These are phyloP conservation scores for Penicillium sp. DNA, from an alignment of 2,329 filamentous ascomycete genomes.

Conservation along the genomic window DNA sequence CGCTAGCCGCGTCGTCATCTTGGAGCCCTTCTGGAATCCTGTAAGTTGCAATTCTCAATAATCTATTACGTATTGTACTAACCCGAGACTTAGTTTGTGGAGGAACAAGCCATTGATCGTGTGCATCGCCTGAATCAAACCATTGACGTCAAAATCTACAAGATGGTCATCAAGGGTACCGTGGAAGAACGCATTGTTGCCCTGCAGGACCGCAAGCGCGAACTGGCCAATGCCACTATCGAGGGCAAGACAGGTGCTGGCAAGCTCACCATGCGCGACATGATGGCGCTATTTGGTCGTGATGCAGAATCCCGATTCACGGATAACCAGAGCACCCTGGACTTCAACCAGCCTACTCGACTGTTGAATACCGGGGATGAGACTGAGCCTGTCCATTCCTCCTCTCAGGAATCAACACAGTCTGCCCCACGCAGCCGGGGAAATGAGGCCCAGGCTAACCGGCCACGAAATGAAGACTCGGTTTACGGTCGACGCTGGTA, in stretches of 20 bases:
- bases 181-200: conserved; percentile 95
- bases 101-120: conserved; percentile 97
- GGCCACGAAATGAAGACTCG: conserved; percentile 36
- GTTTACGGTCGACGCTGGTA: conserved; percentile 46
- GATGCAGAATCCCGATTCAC: conserved; percentile 55
- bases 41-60: conserved; percentile 47
- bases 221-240: conserved; percentile 86
- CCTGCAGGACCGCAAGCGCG: conserved; percentile 88
- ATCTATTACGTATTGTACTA: conserved; percentile 17
- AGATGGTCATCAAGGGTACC: conserved; percentile 78
- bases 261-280: conserved; percentile 90
- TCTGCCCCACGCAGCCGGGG: conserved; percentile 20
- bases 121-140: conserved; percentile 98
- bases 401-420: conserved; percentile 9
- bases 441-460: conserved; percentile 19
- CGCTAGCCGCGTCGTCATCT: conserved; percentile 85
- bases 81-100: conserved; percentile 68
- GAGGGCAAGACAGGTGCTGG: conserved; percentile 72
- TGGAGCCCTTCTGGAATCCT: conserved; percentile 99
- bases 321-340: conserved; percentile 42
- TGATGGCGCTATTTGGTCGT: conserved; percentile 81
- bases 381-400: conserved; percentile 1
- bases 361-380: conserved; percentile 31
- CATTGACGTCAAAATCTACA: conserved; percentile 90
- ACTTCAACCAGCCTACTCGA: conserved; percentile 34